A percentile compares a stretch with the other conserved stretches of the same genome.
These are phyloP conservation scores for Citrus mangshanensis DNA, from an alignment of 345 rosid genomes.

Conservation along the genomic window DNA sequence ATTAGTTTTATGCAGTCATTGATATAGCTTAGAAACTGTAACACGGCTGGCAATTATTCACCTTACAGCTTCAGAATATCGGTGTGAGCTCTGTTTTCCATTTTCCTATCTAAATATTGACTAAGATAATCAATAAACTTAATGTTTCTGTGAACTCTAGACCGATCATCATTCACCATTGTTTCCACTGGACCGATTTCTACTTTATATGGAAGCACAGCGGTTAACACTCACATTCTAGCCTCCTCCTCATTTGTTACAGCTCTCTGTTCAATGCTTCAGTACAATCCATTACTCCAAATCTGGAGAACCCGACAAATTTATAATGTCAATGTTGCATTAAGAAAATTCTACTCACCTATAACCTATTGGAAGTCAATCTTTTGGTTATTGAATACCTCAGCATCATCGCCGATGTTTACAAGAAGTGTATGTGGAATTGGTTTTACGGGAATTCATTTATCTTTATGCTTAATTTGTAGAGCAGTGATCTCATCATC, in stretches of 20 bases:
- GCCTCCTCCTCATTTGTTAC: slow-evolving; percentile 10
- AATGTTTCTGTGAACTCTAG: neutral
- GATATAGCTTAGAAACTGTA: neutral
- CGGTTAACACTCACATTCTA: slow-evolving; percentile 19
- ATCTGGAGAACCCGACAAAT: neutral
- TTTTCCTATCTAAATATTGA: neutral
- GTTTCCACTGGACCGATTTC: slow-evolving; percentile 14
- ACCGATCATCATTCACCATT: neutral
- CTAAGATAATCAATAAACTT: neutral
- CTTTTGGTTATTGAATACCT: neutral
- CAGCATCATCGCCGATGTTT: slow-evolving; percentile 23
- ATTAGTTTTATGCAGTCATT: neutral
- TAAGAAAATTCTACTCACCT: neutral
- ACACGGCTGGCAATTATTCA: neutral
- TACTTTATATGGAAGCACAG: neutral
- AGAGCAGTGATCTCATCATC: slow-evolving; percentile 27
- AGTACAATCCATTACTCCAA: slow-evolving; percentile 27
- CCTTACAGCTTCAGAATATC: neutral
- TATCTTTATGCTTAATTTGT: slow-evolving; percentile 21
- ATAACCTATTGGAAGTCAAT: neutral
- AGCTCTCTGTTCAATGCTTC: slow-evolving; percentile 34
- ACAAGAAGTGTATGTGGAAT: slow-evolving; percentile 23
- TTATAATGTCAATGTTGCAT: neutral
- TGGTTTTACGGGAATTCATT: slow-evolving; percentile 27
- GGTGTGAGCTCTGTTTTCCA: slow-evolving; percentile 12